Evolutionary conservation across 2,329 filamentous ascomycete species (phyloP).

Genomic region (Helminthosporium solani): DNA sequence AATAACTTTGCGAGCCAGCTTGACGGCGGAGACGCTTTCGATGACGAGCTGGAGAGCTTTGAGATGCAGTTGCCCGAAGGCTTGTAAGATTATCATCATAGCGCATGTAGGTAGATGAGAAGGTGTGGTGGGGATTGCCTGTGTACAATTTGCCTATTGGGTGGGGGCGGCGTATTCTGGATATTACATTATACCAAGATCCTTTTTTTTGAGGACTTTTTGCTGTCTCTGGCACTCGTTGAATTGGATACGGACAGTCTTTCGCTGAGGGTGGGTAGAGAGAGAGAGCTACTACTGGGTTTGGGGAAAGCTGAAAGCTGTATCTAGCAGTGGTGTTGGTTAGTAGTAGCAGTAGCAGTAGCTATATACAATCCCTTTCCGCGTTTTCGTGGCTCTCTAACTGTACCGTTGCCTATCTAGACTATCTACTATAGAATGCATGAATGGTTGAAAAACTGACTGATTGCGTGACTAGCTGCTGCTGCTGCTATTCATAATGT

Average conservation of each 20-base stretch:
- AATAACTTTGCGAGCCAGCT: slow-evolving; percentile 32
- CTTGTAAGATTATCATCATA: slow-evolving; percentile 23
- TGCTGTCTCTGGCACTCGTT: neutral
- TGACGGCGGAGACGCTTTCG: slow-evolving; percentile 21
- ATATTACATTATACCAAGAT: neutral
- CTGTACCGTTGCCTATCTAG: too few relatives aligned
- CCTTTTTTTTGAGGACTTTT: neutral
- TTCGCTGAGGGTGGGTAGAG: neutral
- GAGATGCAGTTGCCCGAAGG: slow-evolving; percentile 36
- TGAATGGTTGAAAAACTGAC: too few relatives aligned
- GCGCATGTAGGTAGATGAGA: too few relatives aligned
- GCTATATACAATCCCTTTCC: too few relatives aligned
- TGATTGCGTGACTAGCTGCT: too few relatives aligned
- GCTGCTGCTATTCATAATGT: too few relatives aligned
- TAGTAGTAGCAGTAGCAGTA: neutral
- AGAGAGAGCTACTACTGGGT: too few relatives aligned
- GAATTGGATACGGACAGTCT: neutral
- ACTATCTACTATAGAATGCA: too few relatives aligned
- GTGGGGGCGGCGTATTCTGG: neutral
- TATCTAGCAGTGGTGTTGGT: too few relatives aligned
- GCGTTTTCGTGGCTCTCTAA: too few relatives aligned
- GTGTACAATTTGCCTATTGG: neutral
- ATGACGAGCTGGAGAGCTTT: slow-evolving; percentile 33
- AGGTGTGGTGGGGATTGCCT: too few relatives aligned
- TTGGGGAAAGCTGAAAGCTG: too few relatives aligned